Conservation (phyloP, 768 basidiomycete species). For the Multifurca ochricompacta region DNA sequence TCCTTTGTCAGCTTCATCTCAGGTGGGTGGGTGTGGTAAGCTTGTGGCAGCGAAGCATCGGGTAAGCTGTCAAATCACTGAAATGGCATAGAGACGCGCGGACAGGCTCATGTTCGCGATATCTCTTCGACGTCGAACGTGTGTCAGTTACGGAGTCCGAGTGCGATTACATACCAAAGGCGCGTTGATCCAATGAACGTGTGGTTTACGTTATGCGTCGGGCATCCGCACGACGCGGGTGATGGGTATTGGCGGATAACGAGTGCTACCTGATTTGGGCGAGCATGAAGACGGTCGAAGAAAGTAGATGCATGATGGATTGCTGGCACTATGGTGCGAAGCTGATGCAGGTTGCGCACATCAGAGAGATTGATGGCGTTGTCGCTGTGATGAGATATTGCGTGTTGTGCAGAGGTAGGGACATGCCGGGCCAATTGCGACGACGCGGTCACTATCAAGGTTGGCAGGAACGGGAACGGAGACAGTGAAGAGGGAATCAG, state of each 20-base stretch:
- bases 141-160: background rate
- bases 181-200: background rate
- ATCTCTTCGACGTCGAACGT: conserved; percentile 1
- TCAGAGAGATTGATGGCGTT: background rate
- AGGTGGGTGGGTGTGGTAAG: background rate
- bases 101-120: background rate
- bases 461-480: background rate
- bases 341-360: background rate
- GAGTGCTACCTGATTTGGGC: background rate
- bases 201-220: background rate
- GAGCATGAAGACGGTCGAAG: background rate
- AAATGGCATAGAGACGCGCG: background rate
- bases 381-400: background rate
- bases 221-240: background rate
- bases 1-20: background rate
- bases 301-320: background rate
- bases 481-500: background rate
- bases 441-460: conserved; percentile 3
- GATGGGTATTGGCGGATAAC: conserved; percentile 4
- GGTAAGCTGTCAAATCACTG: background rate
- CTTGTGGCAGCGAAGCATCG: background rate
- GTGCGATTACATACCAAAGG: no score
- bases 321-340: conserved; percentile 7
- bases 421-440: background rate
- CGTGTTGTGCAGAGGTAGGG: background rate